Conservation (phyloP, 306 rosid genomes). For the Glycyrrhiza uralensis region DNA sequence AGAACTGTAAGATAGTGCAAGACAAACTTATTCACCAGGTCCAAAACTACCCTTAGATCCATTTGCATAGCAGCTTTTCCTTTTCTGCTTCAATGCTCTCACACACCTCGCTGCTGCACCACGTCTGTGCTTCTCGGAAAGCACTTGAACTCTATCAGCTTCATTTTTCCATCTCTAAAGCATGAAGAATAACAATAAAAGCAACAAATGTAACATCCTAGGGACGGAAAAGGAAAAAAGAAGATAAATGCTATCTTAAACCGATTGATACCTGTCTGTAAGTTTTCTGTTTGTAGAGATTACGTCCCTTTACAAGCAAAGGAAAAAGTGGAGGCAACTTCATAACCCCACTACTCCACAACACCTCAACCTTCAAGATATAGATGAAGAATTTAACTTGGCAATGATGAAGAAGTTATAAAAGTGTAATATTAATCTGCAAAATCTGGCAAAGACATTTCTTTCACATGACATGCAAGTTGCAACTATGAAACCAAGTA, state of each 20-base stretch:
- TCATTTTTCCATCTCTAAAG: constrained; percentile 71
- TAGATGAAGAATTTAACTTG: constrained; percentile 7
- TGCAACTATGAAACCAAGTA: constrained; percentile 7
- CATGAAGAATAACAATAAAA: constrained; percentile 24
- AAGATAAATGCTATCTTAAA: background rate
- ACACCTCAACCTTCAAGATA: constrained; percentile 62
- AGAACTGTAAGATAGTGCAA: constrained; percentile 9
- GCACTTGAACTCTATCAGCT: constrained; percentile 61
- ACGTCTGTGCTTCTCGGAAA: constrained; percentile 71
- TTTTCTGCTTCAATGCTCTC: constrained; percentile 46
- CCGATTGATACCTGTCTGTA: constrained; percentile 59
- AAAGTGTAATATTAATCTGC: background rate
- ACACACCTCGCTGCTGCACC: constrained; percentile 67
- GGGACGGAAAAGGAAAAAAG: background rate
- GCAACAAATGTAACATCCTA: background rate
- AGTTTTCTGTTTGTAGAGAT: constrained; percentile 71
- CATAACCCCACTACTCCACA: constrained; percentile 69
- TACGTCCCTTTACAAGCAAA: constrained; percentile 81
- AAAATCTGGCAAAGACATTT: constrained; percentile 2
- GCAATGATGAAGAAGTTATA: background rate
- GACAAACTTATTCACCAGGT: background rate
- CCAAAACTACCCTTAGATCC: constrained; percentile 33
- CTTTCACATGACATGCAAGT: background rate
- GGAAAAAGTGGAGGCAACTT: constrained; percentile 58
- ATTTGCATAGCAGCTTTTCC: constrained; percentile 31